Evolutionary conservation across 1,139 yeast species (phyloP).

Genomic region (Sugiyamaella novakii): DNA sequence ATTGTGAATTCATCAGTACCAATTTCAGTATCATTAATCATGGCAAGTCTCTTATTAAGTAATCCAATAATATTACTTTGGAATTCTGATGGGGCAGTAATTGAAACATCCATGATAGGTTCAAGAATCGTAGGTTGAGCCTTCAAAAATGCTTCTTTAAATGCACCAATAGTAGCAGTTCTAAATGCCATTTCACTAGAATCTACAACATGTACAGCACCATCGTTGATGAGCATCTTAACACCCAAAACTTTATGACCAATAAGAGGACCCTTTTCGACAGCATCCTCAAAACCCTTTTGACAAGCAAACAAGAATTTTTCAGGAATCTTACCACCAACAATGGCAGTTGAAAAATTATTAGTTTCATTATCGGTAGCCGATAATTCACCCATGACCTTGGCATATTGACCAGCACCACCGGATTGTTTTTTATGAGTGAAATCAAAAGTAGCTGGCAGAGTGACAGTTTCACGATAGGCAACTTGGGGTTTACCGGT

Average conservation of each 20-base stretch:
- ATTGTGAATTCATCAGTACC: constrained; percentile 94
- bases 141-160: constrained; percentile 82
- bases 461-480: constrained; percentile 88
- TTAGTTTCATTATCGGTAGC: constrained; percentile 63
- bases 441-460: constrained; percentile 79
- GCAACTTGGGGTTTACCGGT: constrained; percentile 99
- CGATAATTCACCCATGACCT: constrained; percentile 84
- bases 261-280: constrained; percentile 94
- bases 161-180: constrained; percentile 90
- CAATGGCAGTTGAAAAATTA: constrained; percentile 79
- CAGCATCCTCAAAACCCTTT: constrained; percentile 92
- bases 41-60: constrained; percentile 87
- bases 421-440: constrained; percentile 98
- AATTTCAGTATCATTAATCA: constrained; percentile 91
- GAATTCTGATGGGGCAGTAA: constrained; percentile 94
- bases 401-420: constrained; percentile 99
- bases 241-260: constrained; percentile 95
- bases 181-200: constrained; percentile 94
- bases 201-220: constrained; percentile 96
- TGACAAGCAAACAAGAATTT: constrained; percentile 92
- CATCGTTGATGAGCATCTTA: constrained; percentile 92
- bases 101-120: constrained; percentile 92
- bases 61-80: constrained; percentile 92
- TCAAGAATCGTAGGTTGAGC: constrained; percentile 89
- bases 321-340: constrained; percentile 97